Conservation (phyloP, 2,329 filamentous ascomycete species). For the Macroventuria anomochaeta region DNA sequence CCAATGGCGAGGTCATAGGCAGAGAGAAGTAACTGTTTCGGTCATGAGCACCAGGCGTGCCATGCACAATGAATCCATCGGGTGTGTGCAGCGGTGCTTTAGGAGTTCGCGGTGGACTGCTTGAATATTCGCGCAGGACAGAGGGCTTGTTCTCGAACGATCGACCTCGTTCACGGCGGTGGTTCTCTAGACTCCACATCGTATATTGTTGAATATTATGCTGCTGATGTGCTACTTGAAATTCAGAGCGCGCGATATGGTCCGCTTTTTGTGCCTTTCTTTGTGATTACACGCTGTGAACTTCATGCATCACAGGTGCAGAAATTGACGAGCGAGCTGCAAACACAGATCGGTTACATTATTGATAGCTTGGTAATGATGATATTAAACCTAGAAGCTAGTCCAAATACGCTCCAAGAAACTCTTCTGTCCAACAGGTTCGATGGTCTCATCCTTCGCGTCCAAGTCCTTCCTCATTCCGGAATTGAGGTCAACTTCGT, state of each 20-base stretch:
- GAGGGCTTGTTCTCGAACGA: not conserved
- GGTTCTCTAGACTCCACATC: not conserved
- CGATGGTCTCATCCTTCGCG: constrained; percentile 20
- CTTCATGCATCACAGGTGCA: not conserved
- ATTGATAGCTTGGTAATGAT: not conserved
- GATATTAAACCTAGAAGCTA: constrained; percentile 12
- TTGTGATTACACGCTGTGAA: no score
- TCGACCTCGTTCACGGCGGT: not conserved
- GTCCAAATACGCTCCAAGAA: constrained; percentile 23
- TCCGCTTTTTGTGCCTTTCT: no score
- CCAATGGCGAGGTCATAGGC: not conserved
- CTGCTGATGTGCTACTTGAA: no score
- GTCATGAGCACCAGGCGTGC: not conserved
- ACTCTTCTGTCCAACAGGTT: constrained; percentile 19
- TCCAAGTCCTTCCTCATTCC: constrained; percentile 50
- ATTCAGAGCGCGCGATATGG: no score
- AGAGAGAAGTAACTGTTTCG: not conserved
- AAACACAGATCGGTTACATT: not conserved
- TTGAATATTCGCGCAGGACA: not conserved
- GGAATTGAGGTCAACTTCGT: constrained; percentile 50
- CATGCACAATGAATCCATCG: not conserved
- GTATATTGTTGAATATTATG: not conserved
- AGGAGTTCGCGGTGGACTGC: not conserved
- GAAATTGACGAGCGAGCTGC: not conserved
- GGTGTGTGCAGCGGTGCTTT: not conserved